Percentiles rank a stretch among this genome's conserved stretches.
These are phyloP conservation scores for Onygenales sp. DNA, from an alignment of 2,329 filamentous ascomycete genomes.

Conservation along the genomic window DNA sequence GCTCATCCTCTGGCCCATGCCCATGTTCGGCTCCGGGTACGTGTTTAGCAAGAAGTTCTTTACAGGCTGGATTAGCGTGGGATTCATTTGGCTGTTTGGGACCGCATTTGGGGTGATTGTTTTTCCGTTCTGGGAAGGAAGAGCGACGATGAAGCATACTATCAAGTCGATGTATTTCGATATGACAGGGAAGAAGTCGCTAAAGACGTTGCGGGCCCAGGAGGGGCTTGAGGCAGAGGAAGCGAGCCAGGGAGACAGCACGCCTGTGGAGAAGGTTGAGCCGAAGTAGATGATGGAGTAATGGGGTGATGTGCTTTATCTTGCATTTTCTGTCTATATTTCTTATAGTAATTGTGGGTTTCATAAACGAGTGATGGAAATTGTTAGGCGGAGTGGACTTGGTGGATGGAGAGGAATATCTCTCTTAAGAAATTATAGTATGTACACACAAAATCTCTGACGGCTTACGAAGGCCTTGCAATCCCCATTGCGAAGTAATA, in stretches of 20 bases:
- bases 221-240: background rate
- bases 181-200: constrained; percentile 34
- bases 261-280: background rate
- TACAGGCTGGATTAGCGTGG: constrained; percentile 68
- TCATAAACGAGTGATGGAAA: no score
- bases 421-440: no score
- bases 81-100: constrained; percentile 71
- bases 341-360: no score
- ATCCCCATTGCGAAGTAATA: no score
- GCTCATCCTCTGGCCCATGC: constrained; percentile 83
- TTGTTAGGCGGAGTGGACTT: no score
- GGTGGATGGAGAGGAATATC: no score
- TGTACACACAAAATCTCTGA: no score
- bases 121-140: constrained; percentile 72
- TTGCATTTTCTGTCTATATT: no score
- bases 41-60: constrained; percentile 77
- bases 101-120: constrained; percentile 64
- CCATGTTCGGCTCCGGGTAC: constrained; percentile 75
- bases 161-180: constrained; percentile 54
- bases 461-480: no score
- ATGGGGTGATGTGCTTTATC: background rate
- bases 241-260: background rate
- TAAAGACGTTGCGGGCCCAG: background rate
- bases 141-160: constrained; percentile 55
- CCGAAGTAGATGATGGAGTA: background rate